Conservation (phyloP, 2,329 filamentous ascomycete species). For the Aspergillus intermedius region DNA sequence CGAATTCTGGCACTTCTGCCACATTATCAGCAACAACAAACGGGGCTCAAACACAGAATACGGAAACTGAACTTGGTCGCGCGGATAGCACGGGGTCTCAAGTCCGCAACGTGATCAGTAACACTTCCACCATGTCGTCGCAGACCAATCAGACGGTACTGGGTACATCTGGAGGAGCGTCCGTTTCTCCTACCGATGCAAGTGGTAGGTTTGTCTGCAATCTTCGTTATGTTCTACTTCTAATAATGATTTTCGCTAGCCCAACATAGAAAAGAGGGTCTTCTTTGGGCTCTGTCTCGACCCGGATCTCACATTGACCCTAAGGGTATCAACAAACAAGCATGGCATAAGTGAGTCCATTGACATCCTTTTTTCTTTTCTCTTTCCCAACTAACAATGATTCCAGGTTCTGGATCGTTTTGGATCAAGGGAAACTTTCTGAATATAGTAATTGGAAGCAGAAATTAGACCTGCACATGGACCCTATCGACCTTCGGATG, state of each 20-base stretch:
- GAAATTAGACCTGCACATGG: conserved; percentile 91
- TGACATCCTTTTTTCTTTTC: neutral
- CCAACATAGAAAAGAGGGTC: conserved; percentile 80
- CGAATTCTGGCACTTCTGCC: conserved; percentile 33
- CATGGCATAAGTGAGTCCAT: conserved; percentile 86
- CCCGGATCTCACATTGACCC: conserved; percentile 94
- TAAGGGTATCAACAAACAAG: conserved; percentile 90
- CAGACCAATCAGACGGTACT: conserved; percentile 31
- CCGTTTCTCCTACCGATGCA: conserved; percentile 17
- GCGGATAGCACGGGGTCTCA: conserved; percentile 70
- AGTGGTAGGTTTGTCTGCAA: conserved; percentile 20
- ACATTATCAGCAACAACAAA: conserved; percentile 20
- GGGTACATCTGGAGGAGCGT: conserved; percentile 16
- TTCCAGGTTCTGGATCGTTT: conserved; percentile 88
- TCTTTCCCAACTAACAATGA: neutral
- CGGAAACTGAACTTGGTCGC: conserved; percentile 64
- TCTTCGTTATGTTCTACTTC: neutral
- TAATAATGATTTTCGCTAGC: conserved; percentile 24
- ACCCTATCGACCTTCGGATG: conserved; percentile 93
- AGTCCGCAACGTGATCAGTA: conserved; percentile 47
- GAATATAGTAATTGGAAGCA: conserved; percentile 99
- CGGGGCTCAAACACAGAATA: conserved; percentile 48
- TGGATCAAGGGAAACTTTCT: conserved; percentile 92
- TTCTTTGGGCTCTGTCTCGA: conserved; percentile 88
- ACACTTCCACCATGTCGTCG: conserved; percentile 41